Evolutionary conservation across 192 early-diverging fungal genomes (phyloP), one percentile per base, ranked within the genome.

Genomic region (Backusella luteola): DNA sequence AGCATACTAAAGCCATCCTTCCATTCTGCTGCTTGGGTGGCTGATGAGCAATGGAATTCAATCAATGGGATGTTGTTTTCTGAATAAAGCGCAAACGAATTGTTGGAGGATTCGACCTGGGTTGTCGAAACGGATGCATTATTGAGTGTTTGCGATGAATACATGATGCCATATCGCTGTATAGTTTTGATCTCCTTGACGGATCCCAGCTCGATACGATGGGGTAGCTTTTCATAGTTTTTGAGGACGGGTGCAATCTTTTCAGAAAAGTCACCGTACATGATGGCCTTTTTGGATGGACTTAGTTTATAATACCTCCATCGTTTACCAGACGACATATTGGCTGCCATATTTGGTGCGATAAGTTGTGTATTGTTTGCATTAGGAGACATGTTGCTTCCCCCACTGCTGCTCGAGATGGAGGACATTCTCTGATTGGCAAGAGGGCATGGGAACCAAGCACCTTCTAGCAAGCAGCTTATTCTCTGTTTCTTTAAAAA

Each of bases 1-100:
- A 93, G 75, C 87, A 94, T 85, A 74, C 87, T 90, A 71, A 94
- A 90, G 0, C 91, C 93, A 76, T 94, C 93, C 6, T 87, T 90
- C 93, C 93, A 94, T 75, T 94, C 93, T 3, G 86, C 80, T 39
- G 77, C 89, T 70, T 91, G 86, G 21, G 75, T 74, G 0, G 77
- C 15, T 34, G 81, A 80, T 8, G 66, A 17, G 70, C 91, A 90
- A 34, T 75, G 59, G 69, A 94, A 91, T 32, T 93, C 90, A 0
- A 87, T 84, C 11, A 93, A 74, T 3, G 85, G 39, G 6, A 83
- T 69, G 14, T 73, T 76, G 3, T 73, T 59, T 38, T 74, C 79
- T 42, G 83, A 80, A 29, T 82, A 79, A n/a, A 92, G 80, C 1
- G 86, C 75, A 83, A 85, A 85, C 0, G 79, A 63, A 14, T 29